A percentile compares a stretch with the other conserved stretches of the same genome.
phyloP scores from a whole-genome alignment of 345 rosid genomes.

The Salix exigua region DNA sequence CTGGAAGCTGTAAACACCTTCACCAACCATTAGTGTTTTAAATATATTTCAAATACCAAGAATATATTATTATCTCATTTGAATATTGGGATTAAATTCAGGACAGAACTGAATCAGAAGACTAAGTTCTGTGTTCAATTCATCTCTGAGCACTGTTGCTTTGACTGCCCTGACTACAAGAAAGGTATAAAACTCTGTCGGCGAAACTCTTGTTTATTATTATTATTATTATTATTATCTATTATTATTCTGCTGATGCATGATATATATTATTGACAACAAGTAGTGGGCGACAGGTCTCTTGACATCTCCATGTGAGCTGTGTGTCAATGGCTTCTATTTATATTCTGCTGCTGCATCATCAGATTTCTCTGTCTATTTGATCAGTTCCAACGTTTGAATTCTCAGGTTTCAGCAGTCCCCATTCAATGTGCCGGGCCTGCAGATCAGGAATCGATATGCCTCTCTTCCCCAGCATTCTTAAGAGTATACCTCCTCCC shows the following conservation, averaged over 20 bases:
- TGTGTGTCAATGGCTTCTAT: background rate
- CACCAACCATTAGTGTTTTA: background rate
- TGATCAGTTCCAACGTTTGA: background rate
- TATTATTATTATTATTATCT: no score
- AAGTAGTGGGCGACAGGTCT: conserved; percentile 31
- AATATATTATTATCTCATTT: background rate
- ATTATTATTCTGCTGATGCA: background rate
- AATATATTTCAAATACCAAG: background rate
- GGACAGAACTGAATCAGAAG: background rate
- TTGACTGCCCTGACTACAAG: background rate
- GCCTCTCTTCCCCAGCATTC: no score
- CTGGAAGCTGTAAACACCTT: no score
- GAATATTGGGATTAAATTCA: background rate
- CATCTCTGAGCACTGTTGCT: background rate
- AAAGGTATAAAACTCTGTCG: conserved; percentile 1
- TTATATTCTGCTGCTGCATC: background rate
- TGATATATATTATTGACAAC: conserved; percentile 1
- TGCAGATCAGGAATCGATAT: no score
- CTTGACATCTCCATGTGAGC: conserved; percentile 22
- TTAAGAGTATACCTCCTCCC: no score
- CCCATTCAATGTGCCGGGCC: background rate
- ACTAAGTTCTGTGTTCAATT: background rate
- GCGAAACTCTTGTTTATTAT: conserved; percentile 11
- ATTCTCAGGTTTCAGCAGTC: background rate
- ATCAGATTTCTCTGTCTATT: conserved; percentile 11